These are phyloP conservation scores for Lasiodiplodia citricola DNA, from an alignment of 2,329 filamentous ascomycete species.

Conservation along the genomic window DNA sequence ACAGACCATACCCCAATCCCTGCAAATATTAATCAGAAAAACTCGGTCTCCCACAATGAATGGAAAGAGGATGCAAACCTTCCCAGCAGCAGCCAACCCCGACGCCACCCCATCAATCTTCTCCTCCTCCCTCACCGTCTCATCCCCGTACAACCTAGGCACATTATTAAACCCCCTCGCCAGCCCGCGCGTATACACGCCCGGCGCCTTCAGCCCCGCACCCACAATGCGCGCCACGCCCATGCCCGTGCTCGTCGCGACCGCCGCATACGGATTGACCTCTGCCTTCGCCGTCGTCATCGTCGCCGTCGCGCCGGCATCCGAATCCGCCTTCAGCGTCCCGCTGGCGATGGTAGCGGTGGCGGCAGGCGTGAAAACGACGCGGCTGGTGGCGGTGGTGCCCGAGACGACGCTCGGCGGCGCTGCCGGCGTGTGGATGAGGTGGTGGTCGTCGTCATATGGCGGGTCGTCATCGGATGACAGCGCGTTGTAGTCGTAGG, in stretches of 20 bases:
- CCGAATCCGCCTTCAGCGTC: neutral
- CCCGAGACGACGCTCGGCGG: neutral
- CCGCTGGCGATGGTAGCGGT: neutral
- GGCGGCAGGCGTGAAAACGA: neutral
- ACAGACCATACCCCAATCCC: constrained; percentile 31
- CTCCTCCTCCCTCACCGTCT: constrained; percentile 13
- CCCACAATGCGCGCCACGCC: constrained; percentile 12
- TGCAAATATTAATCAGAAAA: neutral
- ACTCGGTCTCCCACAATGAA: neutral
- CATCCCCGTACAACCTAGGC: constrained; percentile 26
- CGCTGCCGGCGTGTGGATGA: neutral
- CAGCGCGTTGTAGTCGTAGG: neutral
- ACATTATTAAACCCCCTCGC: constrained; percentile 1
- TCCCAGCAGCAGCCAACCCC: constrained; percentile 7
- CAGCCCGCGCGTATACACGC: neutral
- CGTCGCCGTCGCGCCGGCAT: neutral
- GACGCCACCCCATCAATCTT: neutral
- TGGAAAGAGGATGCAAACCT: neutral
- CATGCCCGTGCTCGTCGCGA: neutral
- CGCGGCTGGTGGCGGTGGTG: too few species aligned
- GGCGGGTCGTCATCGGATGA: neutral
- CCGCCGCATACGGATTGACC: neutral
- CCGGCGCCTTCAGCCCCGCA: constrained; percentile 11
- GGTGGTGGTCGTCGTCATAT: neutral
- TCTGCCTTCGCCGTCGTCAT: neutral